Evolutionary conservation across 768 basidiomycete genomes (phyloP), one percentile per base, ranked within the genome.

Genomic region (Pleurotus sapidus): DNA sequence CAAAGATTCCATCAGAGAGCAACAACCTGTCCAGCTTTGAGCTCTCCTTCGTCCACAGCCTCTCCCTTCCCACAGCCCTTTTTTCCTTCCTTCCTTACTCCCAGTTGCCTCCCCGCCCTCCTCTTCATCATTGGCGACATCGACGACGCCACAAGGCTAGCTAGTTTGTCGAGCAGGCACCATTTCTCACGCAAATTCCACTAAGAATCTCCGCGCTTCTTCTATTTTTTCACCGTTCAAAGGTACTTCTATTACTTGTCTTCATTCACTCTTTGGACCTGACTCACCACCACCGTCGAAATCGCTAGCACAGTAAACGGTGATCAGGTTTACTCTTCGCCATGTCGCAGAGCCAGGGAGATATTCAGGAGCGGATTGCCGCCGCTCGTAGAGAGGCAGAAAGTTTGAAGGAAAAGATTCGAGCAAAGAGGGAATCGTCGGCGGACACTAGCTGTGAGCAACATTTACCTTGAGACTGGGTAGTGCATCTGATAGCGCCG

Each of bases 361-460:
- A 93, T 70, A 91, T 93, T 65, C 91, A 93, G 70, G 91, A 93
- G 77, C 79, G 91, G 66, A 98, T 99, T 72, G 93, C 96, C 45
- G 93, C 95, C 54, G 96, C 97, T 58, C 87, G 96, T 64, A 83
- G 97, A 70, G 97, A 98, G 75, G 95, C 95, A 46, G 96, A 98
- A 75, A 89, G 85, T 68, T 73, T 99, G 76, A 99, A 97, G 78
- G 97, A 99, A 83, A 96, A 95, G 86, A 99, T 99, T 70, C 82
- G 95, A 67, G 89, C 93, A 49, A 96, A 93, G 74, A 89, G 88
- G 70, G 97, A 98, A 73, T 93, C 95, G 59, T 93, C 95, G 49
- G 95, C 93, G n/a, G 96, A 99, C 75, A 97, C 96, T 15, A 96
- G 92, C 68, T 77, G 96, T 99, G 69, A 76, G 95, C 87, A 27